Evolutionary conservation across 768 basidiomycete genomes (phyloP).

Genomic region (Pulveroboletus sp.): DNA sequence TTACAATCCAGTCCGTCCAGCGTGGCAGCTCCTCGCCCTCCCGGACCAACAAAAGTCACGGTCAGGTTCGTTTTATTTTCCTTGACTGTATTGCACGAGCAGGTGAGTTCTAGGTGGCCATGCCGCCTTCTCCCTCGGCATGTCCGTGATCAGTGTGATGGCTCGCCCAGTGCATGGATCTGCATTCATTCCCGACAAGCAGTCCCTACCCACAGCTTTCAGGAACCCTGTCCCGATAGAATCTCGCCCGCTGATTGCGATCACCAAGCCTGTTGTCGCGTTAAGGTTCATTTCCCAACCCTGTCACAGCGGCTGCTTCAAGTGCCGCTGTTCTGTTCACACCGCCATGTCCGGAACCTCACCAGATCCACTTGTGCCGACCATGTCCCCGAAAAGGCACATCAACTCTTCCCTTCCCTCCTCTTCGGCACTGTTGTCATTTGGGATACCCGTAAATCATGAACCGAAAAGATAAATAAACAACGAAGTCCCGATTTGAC

Average conservation of each 20-base stretch:
- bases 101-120: background rate
- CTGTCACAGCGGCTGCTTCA: slow-evolving; percentile 16
- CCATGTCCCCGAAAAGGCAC: slow-evolving; percentile 29
- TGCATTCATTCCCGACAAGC: slow-evolving; percentile 36
- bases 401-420: slow-evolving; percentile 27
- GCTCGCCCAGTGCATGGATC: slow-evolving; percentile 19
- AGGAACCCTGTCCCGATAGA: slow-evolving; percentile 27
- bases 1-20: slow-evolving; percentile 34
- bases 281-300: slow-evolving; percentile 13
- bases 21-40: slow-evolving; percentile 20
- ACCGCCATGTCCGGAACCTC: slow-evolving; percentile 40
- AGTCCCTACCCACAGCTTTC: slow-evolving; percentile 25
- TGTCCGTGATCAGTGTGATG: slow-evolving; percentile 7
- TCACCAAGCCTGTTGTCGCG: slow-evolving; percentile 11
- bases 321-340: slow-evolving; percentile 29
- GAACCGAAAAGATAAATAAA: slow-evolving; percentile 14
- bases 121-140: background rate
- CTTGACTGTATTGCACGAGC: background rate
- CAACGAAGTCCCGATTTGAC: slow-evolving; percentile 28
- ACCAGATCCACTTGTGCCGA: slow-evolving; percentile 16
- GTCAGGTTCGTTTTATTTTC: background rate
- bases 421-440: background rate
- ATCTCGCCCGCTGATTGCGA: slow-evolving; percentile 25
- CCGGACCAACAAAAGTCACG: background rate
- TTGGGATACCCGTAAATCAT: slow-evolving; percentile 25